phyloP scores from a whole-genome alignment of 2,329 filamentous ascomycete species.

The Purpureocillium takamizusanense region DNA sequence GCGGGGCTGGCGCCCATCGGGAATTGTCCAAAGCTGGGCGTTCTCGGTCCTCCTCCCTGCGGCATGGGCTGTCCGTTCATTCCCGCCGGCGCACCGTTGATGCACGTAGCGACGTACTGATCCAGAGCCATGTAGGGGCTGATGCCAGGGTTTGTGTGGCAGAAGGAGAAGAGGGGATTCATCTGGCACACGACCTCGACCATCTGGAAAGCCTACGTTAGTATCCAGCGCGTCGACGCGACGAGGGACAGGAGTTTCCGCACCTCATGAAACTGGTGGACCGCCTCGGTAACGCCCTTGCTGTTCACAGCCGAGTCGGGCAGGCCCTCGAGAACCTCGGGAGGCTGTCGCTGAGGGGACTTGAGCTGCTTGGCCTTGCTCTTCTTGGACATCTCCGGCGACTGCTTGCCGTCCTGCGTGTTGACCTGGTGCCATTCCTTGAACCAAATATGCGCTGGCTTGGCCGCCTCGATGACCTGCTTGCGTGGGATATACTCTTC shows the following conservation, averaged over 20 bases:
- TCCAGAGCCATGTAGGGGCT: conserved; percentile 51
- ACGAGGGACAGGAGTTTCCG: too few relatives aligned
- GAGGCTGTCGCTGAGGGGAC: conserved; percentile 49
- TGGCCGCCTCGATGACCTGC: conserved; percentile 51
- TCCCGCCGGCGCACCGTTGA: conserved; percentile 27
- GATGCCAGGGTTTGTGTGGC: conserved; percentile 42
- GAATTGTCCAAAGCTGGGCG: conserved; percentile 48
- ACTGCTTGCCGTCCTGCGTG: conserved; percentile 45
- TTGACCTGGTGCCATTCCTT: conserved; percentile 58
- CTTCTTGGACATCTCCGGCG: conserved; percentile 61
- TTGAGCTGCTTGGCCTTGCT: conserved; percentile 49
- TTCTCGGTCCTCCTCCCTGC: conserved; percentile 35
- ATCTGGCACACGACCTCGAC: conserved; percentile 59
- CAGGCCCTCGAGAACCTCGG: conserved; percentile 47
- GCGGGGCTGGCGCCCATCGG: conserved; percentile 52
- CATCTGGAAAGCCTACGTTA: conserved; percentile 31
- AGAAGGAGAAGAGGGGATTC: conserved; percentile 53
- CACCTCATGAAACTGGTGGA: conserved; percentile 59
- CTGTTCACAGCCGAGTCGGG: conserved; percentile 49
- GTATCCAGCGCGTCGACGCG: too few relatives aligned
- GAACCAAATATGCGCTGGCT: conserved; percentile 53
- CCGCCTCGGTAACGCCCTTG: conserved; percentile 50
- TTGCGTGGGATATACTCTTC: conserved; percentile 77
- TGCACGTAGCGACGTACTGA: conserved; percentile 44
- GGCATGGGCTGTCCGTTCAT: conserved; percentile 41